Evolutionary conservation across 164 flowering plant genomes (phyloP).

Genomic region (Taxillus chinensis): DNA sequence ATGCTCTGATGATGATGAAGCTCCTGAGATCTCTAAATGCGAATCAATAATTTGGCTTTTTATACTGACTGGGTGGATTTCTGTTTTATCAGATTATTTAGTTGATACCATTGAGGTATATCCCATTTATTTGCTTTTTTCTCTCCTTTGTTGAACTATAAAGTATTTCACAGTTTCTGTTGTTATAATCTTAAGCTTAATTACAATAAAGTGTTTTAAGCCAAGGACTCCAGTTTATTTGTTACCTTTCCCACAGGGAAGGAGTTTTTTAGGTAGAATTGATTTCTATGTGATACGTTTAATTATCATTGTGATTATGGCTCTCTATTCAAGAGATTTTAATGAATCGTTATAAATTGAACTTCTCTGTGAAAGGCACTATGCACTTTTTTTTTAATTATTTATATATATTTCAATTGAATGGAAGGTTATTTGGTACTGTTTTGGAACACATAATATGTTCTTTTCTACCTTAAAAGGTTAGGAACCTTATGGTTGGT

Average conservation of each 20-base stretch:
- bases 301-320: too few species aligned
- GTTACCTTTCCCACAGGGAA: too few species aligned
- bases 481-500: background rate
- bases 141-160: background rate
- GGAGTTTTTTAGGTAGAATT: too few species aligned
- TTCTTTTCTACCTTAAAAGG: background rate
- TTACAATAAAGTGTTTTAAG: background rate
- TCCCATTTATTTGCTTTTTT: background rate
- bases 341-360: too few species aligned
- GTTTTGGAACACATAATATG: background rate
- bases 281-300: too few species aligned
- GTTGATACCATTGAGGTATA: constrained; percentile 55
- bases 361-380: too few species aligned
- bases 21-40: constrained; percentile 54
- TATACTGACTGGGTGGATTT: constrained; percentile 53
- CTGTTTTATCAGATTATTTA: constrained; percentile 49
- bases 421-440: too few species aligned
- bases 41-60: constrained; percentile 58
- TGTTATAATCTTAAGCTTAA: background rate
- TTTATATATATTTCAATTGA: too few species aligned
- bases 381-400: too few species aligned
- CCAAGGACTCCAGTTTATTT: too few species aligned
- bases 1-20: constrained; percentile 33
- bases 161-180: background rate
- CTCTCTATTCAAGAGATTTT: too few species aligned